These are phyloP conservation scores for Neurospora sp. DNA, from an alignment of 2,329 filamentous ascomycete genomes.

Conservation along the genomic window DNA sequence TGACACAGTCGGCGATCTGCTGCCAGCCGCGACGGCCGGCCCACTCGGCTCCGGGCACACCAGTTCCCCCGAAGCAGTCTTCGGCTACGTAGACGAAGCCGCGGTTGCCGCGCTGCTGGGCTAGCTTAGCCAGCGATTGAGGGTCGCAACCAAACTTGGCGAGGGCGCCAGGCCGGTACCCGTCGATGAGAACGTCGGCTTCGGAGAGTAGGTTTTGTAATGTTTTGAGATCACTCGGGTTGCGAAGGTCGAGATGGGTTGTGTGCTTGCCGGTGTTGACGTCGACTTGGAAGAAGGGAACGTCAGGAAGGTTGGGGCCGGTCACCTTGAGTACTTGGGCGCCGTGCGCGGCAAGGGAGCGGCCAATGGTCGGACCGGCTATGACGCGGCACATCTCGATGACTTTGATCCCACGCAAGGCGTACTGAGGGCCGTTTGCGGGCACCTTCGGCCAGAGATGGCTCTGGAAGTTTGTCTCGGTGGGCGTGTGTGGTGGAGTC, in stretches of 20 bases:
- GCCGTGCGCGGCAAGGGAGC: slow-evolving; percentile 64
- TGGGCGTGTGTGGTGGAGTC: slow-evolving; percentile 30
- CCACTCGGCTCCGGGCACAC: slow-evolving; percentile 42
- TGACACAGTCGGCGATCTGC: slow-evolving; percentile 58
- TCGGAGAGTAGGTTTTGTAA: slow-evolving; percentile 52
- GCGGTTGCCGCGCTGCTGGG: slow-evolving; percentile 39
- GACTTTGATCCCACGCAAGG: slow-evolving; percentile 55
- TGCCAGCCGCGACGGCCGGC: slow-evolving; percentile 57
- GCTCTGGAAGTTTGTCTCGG: background rate
- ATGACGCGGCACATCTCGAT: slow-evolving; percentile 68
- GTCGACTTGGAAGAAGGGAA: slow-evolving; percentile 64
- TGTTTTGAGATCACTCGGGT: slow-evolving; percentile 37
- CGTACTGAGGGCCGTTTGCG: slow-evolving; percentile 24
- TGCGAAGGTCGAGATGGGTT: slow-evolving; percentile 49
- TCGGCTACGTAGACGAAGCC: slow-evolving; percentile 61
- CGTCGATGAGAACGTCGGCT: slow-evolving; percentile 56
- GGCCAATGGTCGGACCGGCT: slow-evolving; percentile 62
- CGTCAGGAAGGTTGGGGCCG: slow-evolving; percentile 55
- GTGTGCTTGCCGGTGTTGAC: slow-evolving; percentile 63
- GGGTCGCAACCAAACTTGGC: slow-evolving; percentile 54
- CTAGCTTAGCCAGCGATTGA: slow-evolving; percentile 40
- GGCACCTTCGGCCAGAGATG: slow-evolving; percentile 19
- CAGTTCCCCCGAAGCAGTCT: slow-evolving; percentile 59
- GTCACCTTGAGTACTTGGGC: slow-evolving; percentile 66
- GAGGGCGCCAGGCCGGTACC: slow-evolving; percentile 57